Percentiles rank a stretch among this genome's conserved stretches.
Conservation (phyloP, 495 filamentous ascomycete genomes). For the Ascobolus immersus region DNA sequence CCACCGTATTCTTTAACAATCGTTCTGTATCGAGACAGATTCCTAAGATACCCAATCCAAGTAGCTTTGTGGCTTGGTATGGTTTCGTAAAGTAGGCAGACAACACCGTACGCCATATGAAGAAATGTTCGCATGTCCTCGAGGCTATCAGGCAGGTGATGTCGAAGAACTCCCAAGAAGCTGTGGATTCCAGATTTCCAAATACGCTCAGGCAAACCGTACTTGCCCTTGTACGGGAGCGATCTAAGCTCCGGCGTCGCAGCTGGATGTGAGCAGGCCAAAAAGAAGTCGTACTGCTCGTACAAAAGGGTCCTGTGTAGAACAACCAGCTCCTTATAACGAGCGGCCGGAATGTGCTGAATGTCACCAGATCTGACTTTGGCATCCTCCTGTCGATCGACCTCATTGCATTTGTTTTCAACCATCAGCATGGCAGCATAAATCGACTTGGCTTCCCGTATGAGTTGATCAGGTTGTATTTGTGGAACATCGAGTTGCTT, state of each 20-base stretch:
- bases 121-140: conserved; percentile 69
- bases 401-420: conserved; percentile 52
- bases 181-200: conserved; percentile 65
- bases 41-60: conserved; percentile 76
- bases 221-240: conserved; percentile 40
- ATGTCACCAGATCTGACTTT: conserved; percentile 19
- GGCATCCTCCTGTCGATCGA: conserved; percentile 33
- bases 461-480: conserved; percentile 51
- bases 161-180: conserved; percentile 47
- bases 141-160: conserved; percentile 38
- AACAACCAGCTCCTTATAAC: conserved; percentile 46
- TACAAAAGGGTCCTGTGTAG: conserved; percentile 47
- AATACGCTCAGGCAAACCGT: conserved; percentile 61
- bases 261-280: conserved; percentile 50
- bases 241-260: conserved; percentile 31
- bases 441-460: conserved; percentile 44
- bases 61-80: conserved; percentile 54
- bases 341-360: conserved; percentile 15
- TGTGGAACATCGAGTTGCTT: too few relatives aligned
- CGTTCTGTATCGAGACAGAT: too few relatives aligned
- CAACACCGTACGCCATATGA: conserved; percentile 56
- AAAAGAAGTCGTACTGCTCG: conserved; percentile 61
- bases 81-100: conserved; percentile 52
- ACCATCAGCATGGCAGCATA: conserved; percentile 57
- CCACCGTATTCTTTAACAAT: too few relatives aligned